Base-by-base conservation (phyloP, 495 filamentous ascomycete species). In the Amniculicola lignicola region DNA sequence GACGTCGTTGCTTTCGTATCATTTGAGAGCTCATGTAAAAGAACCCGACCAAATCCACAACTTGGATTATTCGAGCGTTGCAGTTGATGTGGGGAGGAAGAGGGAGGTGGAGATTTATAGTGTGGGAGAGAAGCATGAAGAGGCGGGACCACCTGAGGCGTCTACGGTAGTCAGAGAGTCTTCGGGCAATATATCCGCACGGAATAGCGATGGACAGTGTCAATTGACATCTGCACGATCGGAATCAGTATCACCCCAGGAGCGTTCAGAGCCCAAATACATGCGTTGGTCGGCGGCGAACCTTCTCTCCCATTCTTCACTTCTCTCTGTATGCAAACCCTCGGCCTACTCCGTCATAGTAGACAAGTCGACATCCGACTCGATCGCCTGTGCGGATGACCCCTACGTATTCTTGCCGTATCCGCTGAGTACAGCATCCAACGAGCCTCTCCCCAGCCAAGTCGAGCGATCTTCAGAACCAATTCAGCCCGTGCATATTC, bases 291-390 rank as follows among this genome's bases (percentile, higher is more conserved):
- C 46, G 4, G 35, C 51, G 2, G 64, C 54, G 2, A 49, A 67
- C 23, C 51, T 67, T 14, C 54, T 67, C 12, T 44, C 44, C n/a
- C 44, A 43, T 40, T 12, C 47, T 16, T 64, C 56, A 6, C 14
- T 67, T 6, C 47, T 62, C 14, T 7, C 22, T 4, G 40, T 24
- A 28, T 64, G 61, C 51, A 10, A 51, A 31, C 49, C 56, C 10
- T 27, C 37, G 6, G 47, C 46, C 14, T 64, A 64, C 25, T 55
- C 41, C 22, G 11, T 64, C 35, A 51, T 67, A n/a, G 56, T 67
- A 1, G 64, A 67, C 18, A 67, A 67, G 37, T 61, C 54, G 18
- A 64, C 61, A 4, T 61, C 64, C 18, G 64, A 67, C 39, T 51
- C 56, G 10, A 59, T 67, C n/a, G 60, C 64, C 9, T 67, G 64